A percentile compares a stretch with the other conserved stretches of the same genome.
These are phyloP conservation scores for Colletotrichum gigasporum DNA, from an alignment of 2,329 filamentous ascomycete genomes.

Conservation along the genomic window DNA sequence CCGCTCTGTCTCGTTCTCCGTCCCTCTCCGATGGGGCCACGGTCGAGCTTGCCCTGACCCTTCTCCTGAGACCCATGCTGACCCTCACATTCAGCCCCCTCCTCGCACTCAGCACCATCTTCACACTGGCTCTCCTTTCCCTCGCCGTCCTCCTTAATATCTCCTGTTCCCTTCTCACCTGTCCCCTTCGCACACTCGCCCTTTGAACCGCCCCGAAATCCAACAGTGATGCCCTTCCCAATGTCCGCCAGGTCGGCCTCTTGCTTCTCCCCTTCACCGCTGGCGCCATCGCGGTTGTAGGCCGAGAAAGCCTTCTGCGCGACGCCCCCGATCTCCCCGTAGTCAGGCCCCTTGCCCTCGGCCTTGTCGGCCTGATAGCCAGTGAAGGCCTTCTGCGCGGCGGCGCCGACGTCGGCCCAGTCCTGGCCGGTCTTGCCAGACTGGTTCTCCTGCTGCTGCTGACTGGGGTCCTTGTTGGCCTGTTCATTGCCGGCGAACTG, in stretches of 20 bases:
- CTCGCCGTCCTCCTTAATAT: not conserved
- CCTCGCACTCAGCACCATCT: too few relatives aligned
- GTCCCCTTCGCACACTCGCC: not conserved
- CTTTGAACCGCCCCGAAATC: not conserved
- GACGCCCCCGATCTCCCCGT: slow-evolving; percentile 30
- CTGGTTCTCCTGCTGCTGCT: slow-evolving; percentile 1
- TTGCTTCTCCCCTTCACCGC: slow-evolving; percentile 6
- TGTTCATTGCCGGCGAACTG: slow-evolving; percentile 33
- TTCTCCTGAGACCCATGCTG: too few relatives aligned
- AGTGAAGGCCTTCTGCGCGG: slow-evolving; percentile 27
- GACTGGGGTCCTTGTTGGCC: slow-evolving; percentile 7
- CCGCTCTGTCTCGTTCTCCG: too few relatives aligned
- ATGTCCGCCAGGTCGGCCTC: slow-evolving; percentile 28
- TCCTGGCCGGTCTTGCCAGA: slow-evolving; percentile 1
- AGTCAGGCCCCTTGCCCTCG: slow-evolving; percentile 27
- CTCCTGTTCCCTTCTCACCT: not conserved
- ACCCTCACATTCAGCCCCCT: too few relatives aligned
- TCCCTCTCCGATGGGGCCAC: too few relatives aligned
- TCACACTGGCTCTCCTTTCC: not conserved
- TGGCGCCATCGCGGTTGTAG: slow-evolving; percentile 35
- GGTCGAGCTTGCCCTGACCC: too few relatives aligned
- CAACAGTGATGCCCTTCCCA: slow-evolving; percentile 10
- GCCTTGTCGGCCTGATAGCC: slow-evolving; percentile 24
- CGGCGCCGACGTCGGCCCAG: slow-evolving; percentile 26
- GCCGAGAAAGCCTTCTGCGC: slow-evolving; percentile 40